These are phyloP conservation scores for Verticillium nonalfalfae DNA, from an alignment of 2,329 filamentous ascomycete genomes.

Conservation along the genomic window DNA sequence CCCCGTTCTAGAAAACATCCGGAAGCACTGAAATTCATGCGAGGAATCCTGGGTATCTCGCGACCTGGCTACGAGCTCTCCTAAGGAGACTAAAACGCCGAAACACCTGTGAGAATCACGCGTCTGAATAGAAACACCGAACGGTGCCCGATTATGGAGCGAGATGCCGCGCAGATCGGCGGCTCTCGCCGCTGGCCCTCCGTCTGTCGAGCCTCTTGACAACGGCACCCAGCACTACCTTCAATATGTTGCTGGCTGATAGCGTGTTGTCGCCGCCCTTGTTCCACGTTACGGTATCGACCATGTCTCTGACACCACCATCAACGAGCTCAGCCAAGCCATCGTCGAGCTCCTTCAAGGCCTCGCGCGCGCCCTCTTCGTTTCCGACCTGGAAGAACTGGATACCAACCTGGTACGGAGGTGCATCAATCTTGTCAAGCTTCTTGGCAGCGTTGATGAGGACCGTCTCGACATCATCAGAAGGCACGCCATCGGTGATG, in stretches of 20 bases:
- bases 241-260: constrained; percentile 67
- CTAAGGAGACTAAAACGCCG: not conserved
- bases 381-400: constrained; percentile 95
- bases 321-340: constrained; percentile 49
- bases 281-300: constrained; percentile 79
- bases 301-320: constrained; percentile 70
- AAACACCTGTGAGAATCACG: not conserved
- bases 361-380: constrained; percentile 56
- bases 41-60: no score
- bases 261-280: constrained; percentile 38
- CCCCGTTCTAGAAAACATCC: no score
- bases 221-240: constrained; percentile 74
- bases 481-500: constrained; percentile 81
- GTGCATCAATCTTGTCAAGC: constrained; percentile 64
- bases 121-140: not conserved
- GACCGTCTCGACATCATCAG: constrained; percentile 68
- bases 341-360: constrained; percentile 72
- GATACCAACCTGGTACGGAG: constrained; percentile 78
- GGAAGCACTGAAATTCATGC: no score
- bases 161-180: not conserved
- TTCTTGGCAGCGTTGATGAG: constrained; percentile 62
- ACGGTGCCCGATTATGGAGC: not conserved
- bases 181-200: constrained; percentile 9
- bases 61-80: not conserved
- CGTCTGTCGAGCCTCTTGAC: constrained; percentile 37